Conservation (phyloP, 257 asterid species). For the Solanum peruvianum region DNA sequence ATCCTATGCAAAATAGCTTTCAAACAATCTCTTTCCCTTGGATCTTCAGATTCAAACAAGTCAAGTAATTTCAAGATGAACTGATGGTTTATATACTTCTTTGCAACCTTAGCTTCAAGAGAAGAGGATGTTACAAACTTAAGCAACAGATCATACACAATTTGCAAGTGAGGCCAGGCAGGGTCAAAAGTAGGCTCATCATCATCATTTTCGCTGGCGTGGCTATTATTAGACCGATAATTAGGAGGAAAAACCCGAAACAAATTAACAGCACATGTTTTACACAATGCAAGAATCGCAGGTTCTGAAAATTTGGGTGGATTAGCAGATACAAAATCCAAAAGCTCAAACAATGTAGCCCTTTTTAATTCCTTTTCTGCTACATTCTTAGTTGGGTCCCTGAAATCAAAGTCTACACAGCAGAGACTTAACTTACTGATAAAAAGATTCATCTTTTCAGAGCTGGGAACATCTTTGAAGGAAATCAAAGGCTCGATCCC, state of each 20-base stretch:
- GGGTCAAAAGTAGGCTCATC: conserved; percentile 76
- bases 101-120: conserved; percentile 59
- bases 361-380: conserved; percentile 65
- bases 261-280: conserved; percentile 65
- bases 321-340: conserved; percentile 52
- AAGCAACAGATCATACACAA: conserved; percentile 65
- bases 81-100: conserved; percentile 52
- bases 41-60: conserved; percentile 80
- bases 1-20: conserved; percentile 74
- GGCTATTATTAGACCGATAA: conserved; percentile 13
- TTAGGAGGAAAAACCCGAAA: conserved; percentile 68
- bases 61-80: conserved; percentile 58
- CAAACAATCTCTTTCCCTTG: conserved; percentile 74
- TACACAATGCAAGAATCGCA: conserved; percentile 62
- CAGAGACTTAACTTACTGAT: conserved; percentile 84
- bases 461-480: conserved; percentile 58
- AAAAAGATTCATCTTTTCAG: conserved; percentile 69
- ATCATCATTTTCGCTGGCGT: conserved; percentile 40
- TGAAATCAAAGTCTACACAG: conserved; percentile 73
- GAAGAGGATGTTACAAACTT: conserved; percentile 56
- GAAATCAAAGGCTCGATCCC: conserved; percentile 84
- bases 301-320: conserved; percentile 60
- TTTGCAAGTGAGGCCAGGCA: conserved; percentile 75
- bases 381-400: conserved; percentile 35
- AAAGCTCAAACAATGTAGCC: conserved; percentile 66